Conservation (phyloP, 805 yeast species). For the Myxozyma udenii region DNA sequence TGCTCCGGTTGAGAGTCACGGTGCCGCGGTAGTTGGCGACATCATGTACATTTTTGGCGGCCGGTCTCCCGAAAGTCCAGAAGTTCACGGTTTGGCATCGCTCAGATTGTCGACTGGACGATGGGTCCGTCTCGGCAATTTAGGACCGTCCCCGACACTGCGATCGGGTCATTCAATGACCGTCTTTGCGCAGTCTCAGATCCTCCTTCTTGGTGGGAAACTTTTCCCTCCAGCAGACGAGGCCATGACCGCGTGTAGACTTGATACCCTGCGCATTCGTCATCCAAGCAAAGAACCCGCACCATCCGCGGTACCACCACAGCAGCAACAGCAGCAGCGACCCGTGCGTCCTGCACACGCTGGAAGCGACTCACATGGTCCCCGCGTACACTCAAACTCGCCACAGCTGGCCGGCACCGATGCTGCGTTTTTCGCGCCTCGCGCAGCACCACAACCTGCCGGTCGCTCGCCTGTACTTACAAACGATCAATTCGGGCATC, state of each 20-base stretch:
- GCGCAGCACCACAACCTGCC: neutral
- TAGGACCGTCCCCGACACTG: constrained; percentile 64
- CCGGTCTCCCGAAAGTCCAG: constrained; percentile 66
- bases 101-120: constrained; percentile 67
- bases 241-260: constrained; percentile 54
- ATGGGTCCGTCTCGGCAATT: constrained; percentile 66
- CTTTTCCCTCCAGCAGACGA: constrained; percentile 46
- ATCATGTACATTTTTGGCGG: constrained; percentile 88
- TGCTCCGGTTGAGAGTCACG: constrained; percentile 87
- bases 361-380: no score
- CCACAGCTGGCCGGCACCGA: neutral
- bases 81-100: constrained; percentile 65
- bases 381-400: neutral
- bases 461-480: neutral
- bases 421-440: neutral
- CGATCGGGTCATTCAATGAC: constrained; percentile 92
- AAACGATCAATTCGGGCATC: neutral
- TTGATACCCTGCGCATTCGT: constrained; percentile 53
- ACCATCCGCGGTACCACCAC: neutral
- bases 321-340: constrained; percentile 4
- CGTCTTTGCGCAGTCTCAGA: constrained; percentile 57
- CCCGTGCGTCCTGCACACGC: no score
- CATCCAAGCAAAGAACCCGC: constrained; percentile 40
- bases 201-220: constrained; percentile 91
- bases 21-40: constrained; percentile 75